Evolutionary conservation across 495 filamentous ascomycete species (phyloP), one percentile per base, ranked within the genome.

Genomic region (Lophiostoma macrostomum): DNA sequence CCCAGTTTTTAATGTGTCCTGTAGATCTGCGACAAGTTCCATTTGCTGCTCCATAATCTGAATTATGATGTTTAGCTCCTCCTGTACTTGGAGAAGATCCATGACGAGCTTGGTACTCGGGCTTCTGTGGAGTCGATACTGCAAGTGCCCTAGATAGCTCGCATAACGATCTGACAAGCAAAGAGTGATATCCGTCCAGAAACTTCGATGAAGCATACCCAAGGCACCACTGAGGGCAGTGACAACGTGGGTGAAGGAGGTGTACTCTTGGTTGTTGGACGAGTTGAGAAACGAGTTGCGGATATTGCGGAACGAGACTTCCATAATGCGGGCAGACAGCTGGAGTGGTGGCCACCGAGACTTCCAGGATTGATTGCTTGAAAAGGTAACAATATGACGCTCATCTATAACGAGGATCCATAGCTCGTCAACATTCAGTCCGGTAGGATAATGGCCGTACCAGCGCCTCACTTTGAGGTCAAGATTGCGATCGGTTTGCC

Each of bases 301-400:
- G 34, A 72, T 68, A 4, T 61, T 61, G 23, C 69, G 58, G 44
- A 72, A 72, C 3, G 64, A 69, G 5, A 72, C 50, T 34, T 71
- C 68, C 27, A 63, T 51, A 16, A 72, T 69, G n/a, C 69, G 38
- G 5, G 67, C 61, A 5, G 63, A 49, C 8, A 71, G 55, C 37
- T 72, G 69, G 14, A 69, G 42, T 7, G 69, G 65, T 5, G 69
- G 69, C 67, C 63, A 72, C 0, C 61, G 61, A 20, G 66, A 62
- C 39, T 72, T 72, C 67, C 68, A 72, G 1, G 58, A 69, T 48
- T 70, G 68, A 54, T 72, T 72, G 57, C 66, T 72, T 0, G 66
- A 66, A 37, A 72, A 68, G 8, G 68, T 71, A 13, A 70, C 67
- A 20, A 70, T 53, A 38, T 71, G 68, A 22, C 62, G 54, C 0